Percentiles rank a stretch among this genome's conserved stretches.
Conservation (phyloP, 1,139 yeast genomes). For the Saccharomycopsis crataegensis region DNA sequence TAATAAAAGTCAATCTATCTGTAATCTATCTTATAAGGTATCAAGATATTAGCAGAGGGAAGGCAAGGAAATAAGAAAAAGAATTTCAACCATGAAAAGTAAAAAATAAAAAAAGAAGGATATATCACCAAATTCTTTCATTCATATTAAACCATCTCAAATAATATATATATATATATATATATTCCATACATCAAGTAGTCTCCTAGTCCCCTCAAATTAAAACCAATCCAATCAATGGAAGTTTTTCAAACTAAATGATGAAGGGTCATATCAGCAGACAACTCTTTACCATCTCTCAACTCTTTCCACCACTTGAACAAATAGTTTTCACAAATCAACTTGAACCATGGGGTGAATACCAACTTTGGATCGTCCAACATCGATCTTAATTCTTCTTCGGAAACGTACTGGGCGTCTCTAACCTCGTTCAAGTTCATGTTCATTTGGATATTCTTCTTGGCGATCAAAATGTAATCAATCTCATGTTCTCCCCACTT, state of each 20-base stretch:
- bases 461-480: slow-evolving; percentile 82
- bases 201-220: too few relatives aligned
- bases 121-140: neutral
- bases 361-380: slow-evolving; percentile 53
- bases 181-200: too few relatives aligned
- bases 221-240: too few relatives aligned
- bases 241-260: slow-evolving; percentile 13
- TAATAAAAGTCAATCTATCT: too few relatives aligned
- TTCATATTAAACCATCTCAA: too few relatives aligned
- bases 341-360: slow-evolving; percentile 97
- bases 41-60: too few relatives aligned
- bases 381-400: slow-evolving; percentile 63
- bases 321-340: slow-evolving; percentile 84
- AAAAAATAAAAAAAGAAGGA: neutral
- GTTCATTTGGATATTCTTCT: slow-evolving; percentile 40
- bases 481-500: slow-evolving; percentile 98
- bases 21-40: too few relatives aligned
- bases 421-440: slow-evolving; percentile 74
- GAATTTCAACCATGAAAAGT: neutral
- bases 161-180: too few relatives aligned
- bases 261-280: slow-evolving; percentile 26
- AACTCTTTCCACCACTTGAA: slow-evolving; percentile 91
- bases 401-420: slow-evolving; percentile 69
- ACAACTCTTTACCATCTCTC: slow-evolving; percentile 42
- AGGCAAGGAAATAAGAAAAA: neutral